Evolutionary conservation across 257 asterid species (phyloP).

Genomic region (Rehmannia glutinosa): DNA sequence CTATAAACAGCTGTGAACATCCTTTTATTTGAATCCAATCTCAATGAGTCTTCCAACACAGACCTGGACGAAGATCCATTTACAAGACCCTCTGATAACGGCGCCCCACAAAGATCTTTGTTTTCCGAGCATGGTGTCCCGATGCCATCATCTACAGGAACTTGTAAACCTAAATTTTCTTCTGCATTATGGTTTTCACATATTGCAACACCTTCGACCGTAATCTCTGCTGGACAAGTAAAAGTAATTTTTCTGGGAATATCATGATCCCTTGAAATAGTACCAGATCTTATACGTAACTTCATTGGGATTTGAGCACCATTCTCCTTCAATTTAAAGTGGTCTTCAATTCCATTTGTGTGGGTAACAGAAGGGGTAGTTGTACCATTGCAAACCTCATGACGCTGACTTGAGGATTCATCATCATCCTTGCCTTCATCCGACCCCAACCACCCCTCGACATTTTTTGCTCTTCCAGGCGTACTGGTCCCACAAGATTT

Average conservation of each 20-base stretch:
- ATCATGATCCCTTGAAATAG: constrained; percentile 39
- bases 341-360: constrained; percentile 32
- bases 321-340: constrained; percentile 35
- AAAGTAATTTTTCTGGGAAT: constrained; percentile 25
- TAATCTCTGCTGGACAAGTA: constrained; percentile 34
- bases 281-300: constrained; percentile 59
- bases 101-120: constrained; percentile 30
- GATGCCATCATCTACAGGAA: constrained; percentile 23
- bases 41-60: constrained; percentile 42
- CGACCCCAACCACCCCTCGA: constrained; percentile 19
- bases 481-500: constrained; percentile 16
- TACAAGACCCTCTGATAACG: constrained; percentile 30
- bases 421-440: constrained; percentile 25
- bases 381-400: constrained; percentile 31
- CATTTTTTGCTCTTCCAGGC: constrained; percentile 31
- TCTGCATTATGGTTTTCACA: constrained; percentile 24
- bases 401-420: constrained; percentile 27
- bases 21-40: constrained; percentile 54
- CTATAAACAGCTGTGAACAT: constrained; percentile 75
- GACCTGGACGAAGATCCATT: constrained; percentile 40
- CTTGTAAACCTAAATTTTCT: constrained; percentile 28
- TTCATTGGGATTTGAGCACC: constrained; percentile 43
- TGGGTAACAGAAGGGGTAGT: constrained; percentile 24
- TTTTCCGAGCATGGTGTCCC: constrained; percentile 25
- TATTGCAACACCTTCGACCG: constrained; percentile 19